Base-by-base conservation (phyloP, 352 stramenopile species). In the Phytophthora hybrid region DNA sequence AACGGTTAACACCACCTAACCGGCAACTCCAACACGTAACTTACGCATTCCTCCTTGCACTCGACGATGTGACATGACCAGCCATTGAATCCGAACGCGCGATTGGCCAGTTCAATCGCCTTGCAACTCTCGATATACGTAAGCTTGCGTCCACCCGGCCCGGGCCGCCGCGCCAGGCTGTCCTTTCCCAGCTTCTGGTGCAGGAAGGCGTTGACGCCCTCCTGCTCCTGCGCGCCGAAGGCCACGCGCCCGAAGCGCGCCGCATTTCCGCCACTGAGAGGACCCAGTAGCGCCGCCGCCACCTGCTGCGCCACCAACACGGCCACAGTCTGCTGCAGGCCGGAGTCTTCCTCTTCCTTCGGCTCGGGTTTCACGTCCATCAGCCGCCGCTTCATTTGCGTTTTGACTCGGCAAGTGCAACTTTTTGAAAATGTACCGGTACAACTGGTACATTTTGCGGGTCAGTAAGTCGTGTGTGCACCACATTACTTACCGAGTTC, bases 81-180 rank as follows among this genome's bases (percentile, higher is more conserved):
- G 60, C 90, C 90, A 62, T 95, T 97, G 69, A 97, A 97, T 13
- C 90, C 90, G 49, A 97, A 97, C n/a, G 89, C 88, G 58, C 89
- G 83, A 74, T 97, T 97, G 31, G 90, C 90, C 52, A 97, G 73
- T 75, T 97, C 90, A 55, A 97, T 97, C 46, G 88, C 89, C 69
- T 97, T 97, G 69, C 90, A 95, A 69, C 90, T 97, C 71, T 97
- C 90, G 21, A 97, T 93, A 69, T 97, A 97, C 58, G 87, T 97
- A 23, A 97, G 71, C 18, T 90, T 87, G 46, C 79, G 88, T 46
- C 89, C 88, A 6, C 90, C 85, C 7, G 90, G 90, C 1, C 90
- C 90, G 0, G 90, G 85, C 5, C 90, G 76, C 0, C 88, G 78
- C 29, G 87, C 74, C 37, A 97, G 66, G 69, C 89, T 85, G 41